phyloP scores from a whole-genome alignment of 2,329 filamentous ascomycete genomes.

The Septoria petroselini region DNA sequence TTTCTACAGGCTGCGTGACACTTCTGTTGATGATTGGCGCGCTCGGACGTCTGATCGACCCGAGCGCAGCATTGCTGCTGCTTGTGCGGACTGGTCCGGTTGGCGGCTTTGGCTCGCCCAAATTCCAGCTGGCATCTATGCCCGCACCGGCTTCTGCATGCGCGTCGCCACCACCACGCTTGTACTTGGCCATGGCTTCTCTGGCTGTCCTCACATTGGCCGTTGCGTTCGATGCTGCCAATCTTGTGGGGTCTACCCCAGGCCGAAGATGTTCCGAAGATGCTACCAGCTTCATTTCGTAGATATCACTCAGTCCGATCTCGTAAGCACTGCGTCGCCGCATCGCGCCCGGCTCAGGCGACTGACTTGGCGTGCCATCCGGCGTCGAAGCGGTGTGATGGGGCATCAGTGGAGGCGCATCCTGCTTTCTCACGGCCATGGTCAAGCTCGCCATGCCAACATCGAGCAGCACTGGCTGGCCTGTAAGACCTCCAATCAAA shows the following conservation, averaged over 20 bases:
- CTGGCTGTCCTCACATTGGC: constrained; percentile 20
- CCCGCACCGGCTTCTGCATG: constrained; percentile 22
- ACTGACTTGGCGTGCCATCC: constrained; percentile 8
- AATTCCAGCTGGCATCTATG: constrained; percentile 21
- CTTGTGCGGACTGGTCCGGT: constrained; percentile 22
- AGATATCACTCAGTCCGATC: constrained; percentile 54
- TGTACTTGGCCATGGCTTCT: constrained; percentile 23
- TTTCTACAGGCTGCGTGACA: constrained; percentile 33
- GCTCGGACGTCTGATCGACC: constrained; percentile 27
- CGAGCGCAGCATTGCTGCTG: constrained; percentile 24
- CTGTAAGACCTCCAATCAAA: constrained; percentile 84
- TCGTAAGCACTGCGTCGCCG: constrained; percentile 43
- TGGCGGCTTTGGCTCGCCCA: constrained; percentile 27
- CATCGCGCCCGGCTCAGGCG: constrained; percentile 26
- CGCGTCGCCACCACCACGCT: constrained; percentile 18
- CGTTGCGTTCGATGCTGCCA: constrained; percentile 15
- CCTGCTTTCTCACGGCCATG: constrained; percentile 67
- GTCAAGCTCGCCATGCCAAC: constrained; percentile 88
- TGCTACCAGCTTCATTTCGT: constrained; percentile 71
- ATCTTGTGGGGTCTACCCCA: constrained; percentile 43
- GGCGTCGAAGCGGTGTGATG: constrained; percentile 4
- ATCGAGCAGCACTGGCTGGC: constrained; percentile 86
- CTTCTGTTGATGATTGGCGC: constrained; percentile 17
- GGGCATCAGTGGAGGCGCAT: constrained; percentile 28
- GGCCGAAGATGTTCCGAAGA: constrained; percentile 69